Percentiles rank a stretch among this genome's conserved stretches.
These are phyloP conservation scores for Choiromyces venosus DNA, from an alignment of 495 filamentous ascomycete genomes.

Conservation along the genomic window DNA sequence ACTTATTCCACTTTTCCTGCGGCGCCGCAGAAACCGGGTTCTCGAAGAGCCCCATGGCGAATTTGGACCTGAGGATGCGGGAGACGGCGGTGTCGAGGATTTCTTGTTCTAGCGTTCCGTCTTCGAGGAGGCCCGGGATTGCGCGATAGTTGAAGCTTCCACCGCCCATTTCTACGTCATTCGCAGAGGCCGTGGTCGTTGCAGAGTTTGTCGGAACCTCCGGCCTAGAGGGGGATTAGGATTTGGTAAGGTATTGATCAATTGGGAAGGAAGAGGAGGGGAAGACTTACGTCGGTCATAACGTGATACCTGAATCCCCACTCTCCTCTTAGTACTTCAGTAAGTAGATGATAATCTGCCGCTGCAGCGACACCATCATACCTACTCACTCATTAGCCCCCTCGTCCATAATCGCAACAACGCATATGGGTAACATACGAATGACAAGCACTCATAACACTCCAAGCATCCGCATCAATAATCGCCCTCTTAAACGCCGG, in stretches of 20 bases:
- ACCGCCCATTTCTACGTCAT: conserved; percentile 71
- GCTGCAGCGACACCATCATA: conserved; percentile 59
- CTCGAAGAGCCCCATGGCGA: conserved; percentile 63
- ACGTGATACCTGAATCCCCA: conserved; percentile 67
- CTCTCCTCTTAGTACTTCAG: conserved; percentile 60
- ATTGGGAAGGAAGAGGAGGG: conserved; percentile 35
- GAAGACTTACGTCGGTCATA: conserved; percentile 39
- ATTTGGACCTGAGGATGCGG: conserved; percentile 58
- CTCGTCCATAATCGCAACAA: neutral
- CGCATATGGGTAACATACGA: conserved; percentile 46
- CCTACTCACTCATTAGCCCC: neutral
- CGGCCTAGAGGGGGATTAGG: conserved; percentile 44
- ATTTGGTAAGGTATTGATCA: conserved; percentile 38
- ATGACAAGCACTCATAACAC: conserved; percentile 64
- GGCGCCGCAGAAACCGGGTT: conserved; percentile 56
- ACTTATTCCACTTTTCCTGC: conserved; percentile 48
- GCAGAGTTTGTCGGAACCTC: conserved; percentile 62
- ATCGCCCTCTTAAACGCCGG: conserved; percentile 62
- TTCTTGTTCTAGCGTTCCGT: conserved; percentile 52
- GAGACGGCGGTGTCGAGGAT: conserved; percentile 61
- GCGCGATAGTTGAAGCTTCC: conserved; percentile 62
- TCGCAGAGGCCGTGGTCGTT: conserved; percentile 58
- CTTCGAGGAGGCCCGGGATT: conserved; percentile 58
- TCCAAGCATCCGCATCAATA: conserved; percentile 60
- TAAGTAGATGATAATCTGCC: conserved; percentile 57